Conservation (phyloP, 2,329 filamentous ascomycete genomes). For the Cladosporium sp. region DNA sequence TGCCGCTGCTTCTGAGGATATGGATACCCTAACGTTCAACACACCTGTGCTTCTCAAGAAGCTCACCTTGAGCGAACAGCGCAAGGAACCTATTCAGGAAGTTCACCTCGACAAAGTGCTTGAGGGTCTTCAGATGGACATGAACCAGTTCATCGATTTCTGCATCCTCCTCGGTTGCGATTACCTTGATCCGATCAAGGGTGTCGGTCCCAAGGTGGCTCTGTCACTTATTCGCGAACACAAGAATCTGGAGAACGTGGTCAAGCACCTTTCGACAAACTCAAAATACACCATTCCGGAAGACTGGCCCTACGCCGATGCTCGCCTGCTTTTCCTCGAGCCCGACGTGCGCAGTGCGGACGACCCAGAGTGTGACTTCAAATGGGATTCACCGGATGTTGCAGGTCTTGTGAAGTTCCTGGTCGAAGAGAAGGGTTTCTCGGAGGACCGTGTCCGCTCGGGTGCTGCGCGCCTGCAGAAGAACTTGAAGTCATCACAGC, state of each 20-base stretch:
- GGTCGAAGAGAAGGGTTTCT: constrained; percentile 93
- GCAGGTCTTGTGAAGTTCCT: constrained; percentile 87
- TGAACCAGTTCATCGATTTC: constrained; percentile 88
- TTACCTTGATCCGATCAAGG: constrained; percentile 94
- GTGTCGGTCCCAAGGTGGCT: constrained; percentile 86
- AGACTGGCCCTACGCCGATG: constrained; percentile 95
- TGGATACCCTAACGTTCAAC: constrained; percentile 97
- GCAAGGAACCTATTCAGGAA: constrained; percentile 96
- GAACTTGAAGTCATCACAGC: constrained; percentile 85
- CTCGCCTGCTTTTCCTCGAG: constrained; percentile 83
- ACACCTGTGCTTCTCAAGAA: constrained; percentile 86
- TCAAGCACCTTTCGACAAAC: constrained; percentile 70
- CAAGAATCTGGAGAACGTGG: constrained; percentile 78
- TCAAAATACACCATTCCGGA: constrained; percentile 85
- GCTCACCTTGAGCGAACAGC: constrained; percentile 93
- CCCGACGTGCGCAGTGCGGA: constrained; percentile 84
- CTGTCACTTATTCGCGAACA: constrained; percentile 93
- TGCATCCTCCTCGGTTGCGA: constrained; percentile 97
- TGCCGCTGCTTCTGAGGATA: constrained; percentile 93
- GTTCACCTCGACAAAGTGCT: constrained; percentile 84
- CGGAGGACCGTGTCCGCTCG: constrained; percentile 82
- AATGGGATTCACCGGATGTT: constrained; percentile 91
- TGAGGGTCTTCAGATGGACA: constrained; percentile 82
- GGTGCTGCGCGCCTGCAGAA: constrained; percentile 78
- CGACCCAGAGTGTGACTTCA: constrained; percentile 87